Conservation (phyloP, 805 yeast species). For the Starmerella vitae region DNA sequence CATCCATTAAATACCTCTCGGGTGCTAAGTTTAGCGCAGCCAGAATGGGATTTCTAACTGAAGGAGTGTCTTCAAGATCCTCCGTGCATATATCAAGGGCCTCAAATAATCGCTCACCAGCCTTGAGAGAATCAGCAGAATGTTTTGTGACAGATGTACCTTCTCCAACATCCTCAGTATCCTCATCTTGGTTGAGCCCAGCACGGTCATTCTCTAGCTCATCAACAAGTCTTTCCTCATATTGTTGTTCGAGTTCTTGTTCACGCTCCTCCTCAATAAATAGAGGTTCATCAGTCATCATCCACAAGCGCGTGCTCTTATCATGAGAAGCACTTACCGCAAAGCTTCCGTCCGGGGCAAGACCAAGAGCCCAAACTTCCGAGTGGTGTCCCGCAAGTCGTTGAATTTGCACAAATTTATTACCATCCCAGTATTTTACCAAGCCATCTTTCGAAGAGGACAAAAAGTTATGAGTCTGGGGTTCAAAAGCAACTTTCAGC, state of each 20-base stretch:
- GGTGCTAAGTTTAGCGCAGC: conserved; percentile 60
- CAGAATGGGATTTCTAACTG: conserved; percentile 49
- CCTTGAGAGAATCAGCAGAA: conserved; percentile 80
- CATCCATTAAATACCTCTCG: conserved; percentile 63
- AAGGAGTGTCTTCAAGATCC: conserved; percentile 39
- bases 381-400: conserved; percentile 74
- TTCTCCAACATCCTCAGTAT: conserved; percentile 34
- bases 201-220: conserved; percentile 32
- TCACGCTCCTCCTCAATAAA: conserved; percentile 94
- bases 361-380: conserved; percentile 88
- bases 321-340: conserved; percentile 83
- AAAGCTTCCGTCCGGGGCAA: conserved; percentile 52
- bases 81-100: conserved; percentile 72
- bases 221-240: conserved; percentile 65
- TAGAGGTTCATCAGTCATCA: conserved; percentile 86
- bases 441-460: conserved; percentile 80
- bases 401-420: conserved; percentile 87
- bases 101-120: conserved; percentile 86
- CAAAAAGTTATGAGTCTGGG: conserved; percentile 78
- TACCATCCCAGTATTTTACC: conserved; percentile 97
- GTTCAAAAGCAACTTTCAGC: conserved; percentile 73
- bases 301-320: conserved; percentile 87
- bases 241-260: conserved; percentile 82
- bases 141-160: conserved; percentile 56
- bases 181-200: conserved; percentile 29